phyloP scores from a whole-genome alignment of 768 basidiomycete species.

The Phlebiopsis gigantea region DNA sequence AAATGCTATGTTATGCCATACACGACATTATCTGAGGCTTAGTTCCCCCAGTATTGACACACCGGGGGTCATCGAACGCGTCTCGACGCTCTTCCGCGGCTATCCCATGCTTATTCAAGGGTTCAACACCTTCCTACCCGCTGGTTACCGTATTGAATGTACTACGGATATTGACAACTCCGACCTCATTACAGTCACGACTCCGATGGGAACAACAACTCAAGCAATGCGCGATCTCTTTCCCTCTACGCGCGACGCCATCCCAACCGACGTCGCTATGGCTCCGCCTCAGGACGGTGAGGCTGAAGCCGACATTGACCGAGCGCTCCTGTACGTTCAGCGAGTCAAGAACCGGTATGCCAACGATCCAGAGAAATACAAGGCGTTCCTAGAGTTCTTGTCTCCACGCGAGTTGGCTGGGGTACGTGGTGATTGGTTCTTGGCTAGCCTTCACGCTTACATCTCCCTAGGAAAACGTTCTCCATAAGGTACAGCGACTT shows the following conservation, averaged over 20 bases:
- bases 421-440: background rate
- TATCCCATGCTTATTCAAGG: conserved; percentile 91
- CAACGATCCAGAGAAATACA: conserved; percentile 77
- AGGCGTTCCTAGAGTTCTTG: conserved; percentile 72
- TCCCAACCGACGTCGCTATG: background rate
- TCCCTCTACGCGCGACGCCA: background rate
- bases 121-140: conserved; percentile 96
- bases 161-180: conserved; percentile 57
- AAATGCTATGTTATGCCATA: background rate
- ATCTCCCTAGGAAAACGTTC: conserved; percentile 53
- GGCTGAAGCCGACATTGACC: conserved; percentile 40
- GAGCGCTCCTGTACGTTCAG: conserved; percentile 92
- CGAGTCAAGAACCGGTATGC: conserved; percentile 90
- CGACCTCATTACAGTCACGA: conserved; percentile 71
- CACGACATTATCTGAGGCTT: background rate
- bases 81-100: conserved; percentile 87
- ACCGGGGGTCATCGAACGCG: conserved; percentile 93
- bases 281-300: background rate
- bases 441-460: background rate
- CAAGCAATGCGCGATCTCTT: conserved; percentile 20
- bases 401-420: conserved; percentile 26
- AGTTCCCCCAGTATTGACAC: conserved; percentile 78
- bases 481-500: conserved; percentile 58
- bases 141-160: conserved; percentile 90
- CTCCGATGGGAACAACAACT: conserved; percentile 56